A percentile compares a stretch with the other conserved stretches of the same genome.
Evolutionary conservation across 2,329 filamentous ascomycete species (phyloP).

Genomic region (Colletotrichum ledebouriae): DNA sequence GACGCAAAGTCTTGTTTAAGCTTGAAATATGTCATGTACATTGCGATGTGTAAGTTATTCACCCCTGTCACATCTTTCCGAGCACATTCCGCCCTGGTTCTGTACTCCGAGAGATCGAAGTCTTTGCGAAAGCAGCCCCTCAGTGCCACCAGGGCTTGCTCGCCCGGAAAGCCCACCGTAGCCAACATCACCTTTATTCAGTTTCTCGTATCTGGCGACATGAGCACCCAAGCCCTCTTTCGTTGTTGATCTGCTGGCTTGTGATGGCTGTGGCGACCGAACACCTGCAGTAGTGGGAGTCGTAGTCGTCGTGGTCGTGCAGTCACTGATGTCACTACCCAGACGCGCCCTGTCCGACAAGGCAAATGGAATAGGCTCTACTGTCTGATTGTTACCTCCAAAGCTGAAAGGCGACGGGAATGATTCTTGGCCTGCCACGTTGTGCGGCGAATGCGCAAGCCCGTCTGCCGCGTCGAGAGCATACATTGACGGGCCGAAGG

Average conservation of each 20-base stretch:
- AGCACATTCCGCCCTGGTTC: slow-evolving; percentile 28
- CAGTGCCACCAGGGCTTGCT: slow-evolving; percentile 61
- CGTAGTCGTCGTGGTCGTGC: slow-evolving; percentile 43
- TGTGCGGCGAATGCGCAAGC: slow-evolving; percentile 41
- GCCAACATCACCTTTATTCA: slow-evolving; percentile 74
- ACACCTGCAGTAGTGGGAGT: slow-evolving; percentile 42
- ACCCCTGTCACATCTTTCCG: neutral
- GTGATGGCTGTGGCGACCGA: slow-evolving; percentile 48
- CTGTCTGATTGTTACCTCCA: slow-evolving; percentile 51
- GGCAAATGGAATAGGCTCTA: slow-evolving; percentile 67
- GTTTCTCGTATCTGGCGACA: slow-evolving; percentile 71
- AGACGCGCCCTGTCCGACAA: slow-evolving; percentile 51
- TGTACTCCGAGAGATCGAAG: slow-evolving; percentile 73
- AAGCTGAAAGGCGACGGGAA: slow-evolving; percentile 48
- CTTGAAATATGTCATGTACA: slow-evolving; percentile 16
- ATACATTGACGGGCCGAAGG: slow-evolving; percentile 50
- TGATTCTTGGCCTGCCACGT: slow-evolving; percentile 40
- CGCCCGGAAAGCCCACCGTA: slow-evolving; percentile 65
- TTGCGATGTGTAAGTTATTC: slow-evolving; percentile 2
- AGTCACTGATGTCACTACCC: slow-evolving; percentile 51
- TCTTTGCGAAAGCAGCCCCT: slow-evolving; percentile 78
- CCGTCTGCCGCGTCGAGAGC: slow-evolving; percentile 54
- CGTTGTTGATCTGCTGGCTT: slow-evolving; percentile 52
- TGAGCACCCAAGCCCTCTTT: slow-evolving; percentile 52
- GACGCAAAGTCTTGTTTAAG: neutral